Conservation (phyloP, 768 basidiomycete species). For the Lactifluus volemus region DNA sequence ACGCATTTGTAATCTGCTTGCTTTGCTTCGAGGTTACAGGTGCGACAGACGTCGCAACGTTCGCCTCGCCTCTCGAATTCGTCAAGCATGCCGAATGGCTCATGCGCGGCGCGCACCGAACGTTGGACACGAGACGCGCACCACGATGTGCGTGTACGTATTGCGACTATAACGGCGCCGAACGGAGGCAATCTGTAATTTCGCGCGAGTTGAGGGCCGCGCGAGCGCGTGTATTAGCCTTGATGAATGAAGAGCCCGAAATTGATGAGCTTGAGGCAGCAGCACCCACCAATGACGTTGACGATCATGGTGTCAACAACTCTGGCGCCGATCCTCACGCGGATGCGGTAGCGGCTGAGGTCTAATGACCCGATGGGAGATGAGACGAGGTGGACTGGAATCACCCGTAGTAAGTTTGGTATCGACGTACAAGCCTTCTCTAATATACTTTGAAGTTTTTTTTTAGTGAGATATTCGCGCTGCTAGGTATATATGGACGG, state of each 20-base stretch:
- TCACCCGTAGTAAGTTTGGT: background rate
- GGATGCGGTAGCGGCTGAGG: background rate
- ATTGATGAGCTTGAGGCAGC: background rate
- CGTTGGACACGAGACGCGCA: background rate
- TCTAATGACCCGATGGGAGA: too few species aligned
- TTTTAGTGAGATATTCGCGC: too few species aligned
- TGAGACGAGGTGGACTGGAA: background rate
- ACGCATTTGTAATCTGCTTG: background rate
- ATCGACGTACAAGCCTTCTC: too few species aligned
- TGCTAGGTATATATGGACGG: too few species aligned
- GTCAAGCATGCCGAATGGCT: constrained; percentile 15
- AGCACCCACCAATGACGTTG: background rate
- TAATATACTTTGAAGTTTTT: too few species aligned
- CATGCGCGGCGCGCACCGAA: constrained; percentile 9
- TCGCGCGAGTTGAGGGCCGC: background rate
- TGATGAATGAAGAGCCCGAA: background rate
- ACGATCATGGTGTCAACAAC: background rate
- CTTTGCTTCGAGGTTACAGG: background rate
- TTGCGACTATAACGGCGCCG: background rate
- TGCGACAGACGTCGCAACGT: background rate
- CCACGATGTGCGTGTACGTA: constrained; percentile 7
- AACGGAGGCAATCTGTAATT: background rate
- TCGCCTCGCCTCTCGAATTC: constrained; percentile 11
- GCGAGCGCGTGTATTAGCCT: background rate
- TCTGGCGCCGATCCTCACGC: background rate